Percentiles rank a stretch among this genome's conserved stretches.
Conservation (phyloP, 2,329 filamentous ascomycete species). For the Epicoccum sorghinum region DNA sequence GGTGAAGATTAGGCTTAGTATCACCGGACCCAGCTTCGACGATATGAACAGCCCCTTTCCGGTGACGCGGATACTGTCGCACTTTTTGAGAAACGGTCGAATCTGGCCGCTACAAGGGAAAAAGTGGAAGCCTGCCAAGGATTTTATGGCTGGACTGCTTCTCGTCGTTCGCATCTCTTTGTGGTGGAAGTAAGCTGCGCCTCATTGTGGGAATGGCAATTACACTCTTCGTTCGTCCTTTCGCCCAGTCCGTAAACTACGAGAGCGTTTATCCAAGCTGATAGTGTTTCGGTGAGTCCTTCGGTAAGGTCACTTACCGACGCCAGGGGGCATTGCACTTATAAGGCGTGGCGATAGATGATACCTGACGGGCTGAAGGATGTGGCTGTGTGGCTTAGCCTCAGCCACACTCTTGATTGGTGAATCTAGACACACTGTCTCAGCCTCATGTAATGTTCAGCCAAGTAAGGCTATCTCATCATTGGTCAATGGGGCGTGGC, state of each 20-base stretch:
- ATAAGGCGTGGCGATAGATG: neutral
- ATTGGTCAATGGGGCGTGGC: neutral
- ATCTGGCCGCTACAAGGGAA: neutral
- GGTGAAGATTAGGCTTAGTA: too few relatives aligned
- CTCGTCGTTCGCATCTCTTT: neutral
- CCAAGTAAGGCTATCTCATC: neutral
- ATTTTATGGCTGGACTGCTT: neutral
- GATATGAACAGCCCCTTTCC: neutral
- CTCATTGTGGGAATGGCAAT: neutral
- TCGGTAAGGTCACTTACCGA: neutral
- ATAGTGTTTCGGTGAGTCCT: neutral
- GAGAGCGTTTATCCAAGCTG: too few relatives aligned
- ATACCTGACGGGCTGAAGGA: neutral
- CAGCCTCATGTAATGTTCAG: neutral
- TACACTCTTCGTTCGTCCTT: neutral
- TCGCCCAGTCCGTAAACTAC: too few relatives aligned
- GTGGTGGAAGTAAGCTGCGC: neutral
- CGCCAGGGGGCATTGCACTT: neutral
- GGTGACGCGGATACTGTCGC: neutral
- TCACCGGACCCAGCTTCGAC: too few relatives aligned
- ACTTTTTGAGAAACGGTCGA: neutral
- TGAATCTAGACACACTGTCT: neutral
- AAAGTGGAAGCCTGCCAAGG: too few relatives aligned
- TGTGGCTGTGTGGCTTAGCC: slow-evolving; percentile 6
- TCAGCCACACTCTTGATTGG: neutral